Percentiles rank a stretch among this genome's conserved stretches.
Conservation (phyloP, 805 yeast genomes). For the Pichia manshurica region DNA sequence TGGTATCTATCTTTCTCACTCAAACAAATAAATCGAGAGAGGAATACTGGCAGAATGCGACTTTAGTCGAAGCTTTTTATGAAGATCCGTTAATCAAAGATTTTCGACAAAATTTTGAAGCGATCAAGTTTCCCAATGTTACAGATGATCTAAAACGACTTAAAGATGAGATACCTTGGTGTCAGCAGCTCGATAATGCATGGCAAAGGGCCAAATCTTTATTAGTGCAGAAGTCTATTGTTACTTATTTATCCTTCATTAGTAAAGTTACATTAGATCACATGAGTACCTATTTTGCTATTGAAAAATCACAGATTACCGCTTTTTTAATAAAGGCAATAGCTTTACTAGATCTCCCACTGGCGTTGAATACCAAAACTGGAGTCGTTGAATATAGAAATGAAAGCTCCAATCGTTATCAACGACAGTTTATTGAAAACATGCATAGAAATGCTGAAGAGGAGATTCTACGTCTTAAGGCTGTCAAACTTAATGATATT, state of each 20-base stretch:
- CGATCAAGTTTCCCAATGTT: not conserved
- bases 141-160: not conserved
- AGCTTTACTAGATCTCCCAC: conserved; percentile 21
- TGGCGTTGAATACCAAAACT: conserved; percentile 20
- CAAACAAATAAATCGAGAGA: conserved; percentile 12
- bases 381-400: conserved; percentile 13
- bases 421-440: conserved; percentile 1
- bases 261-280: not conserved
- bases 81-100: conserved; percentile 20
- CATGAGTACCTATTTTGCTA: not conserved
- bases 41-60: conserved; percentile 12
- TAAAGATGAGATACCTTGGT: conserved; percentile 4
- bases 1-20: conserved; percentile 20
- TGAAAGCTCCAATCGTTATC: not conserved
- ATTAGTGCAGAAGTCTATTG: conserved; percentile 28
- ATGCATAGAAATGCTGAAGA: conserved; percentile 11
- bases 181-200: not conserved
- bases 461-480: conserved; percentile 13
- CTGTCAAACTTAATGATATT: conserved; percentile 1
- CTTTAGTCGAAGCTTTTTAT: conserved; percentile 19
- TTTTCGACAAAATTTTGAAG: conserved; percentile 20
- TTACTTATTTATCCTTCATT: conserved; percentile 30
- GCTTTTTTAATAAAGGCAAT: conserved; percentile 13
- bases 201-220: conserved; percentile 7
- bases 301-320: not conserved